Percentiles rank a stretch among this genome's conserved stretches.
These are phyloP conservation scores for Debaryomycetaceae sp. DNA, from an alignment of 1,139 yeast species.

Conservation along the genomic window DNA sequence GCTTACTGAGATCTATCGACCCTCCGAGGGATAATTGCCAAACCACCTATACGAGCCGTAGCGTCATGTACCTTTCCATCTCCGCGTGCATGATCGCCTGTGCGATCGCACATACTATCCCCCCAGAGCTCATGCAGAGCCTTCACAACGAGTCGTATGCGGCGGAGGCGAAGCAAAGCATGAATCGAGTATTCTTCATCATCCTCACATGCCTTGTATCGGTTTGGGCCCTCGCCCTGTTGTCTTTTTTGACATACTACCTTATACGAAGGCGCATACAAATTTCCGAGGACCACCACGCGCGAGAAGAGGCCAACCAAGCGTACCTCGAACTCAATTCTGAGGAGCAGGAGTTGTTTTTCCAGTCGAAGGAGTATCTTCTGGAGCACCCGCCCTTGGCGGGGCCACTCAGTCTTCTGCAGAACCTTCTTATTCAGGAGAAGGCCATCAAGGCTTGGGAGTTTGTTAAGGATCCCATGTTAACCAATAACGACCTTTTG, in stretches of 20 bases:
- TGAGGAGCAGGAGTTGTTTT: slow-evolving; percentile 77
- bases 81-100: too few species aligned
- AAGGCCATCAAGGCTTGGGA: slow-evolving; percentile 95
- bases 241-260: slow-evolving; percentile 3
- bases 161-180: slow-evolving; percentile 2
- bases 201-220: slow-evolving; percentile 2
- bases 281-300: slow-evolving; percentile 47
- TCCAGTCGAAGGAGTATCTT: slow-evolving; percentile 60
- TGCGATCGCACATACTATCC: too few species aligned
- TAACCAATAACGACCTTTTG: slow-evolving; percentile 54
- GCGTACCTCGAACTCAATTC: slow-evolving; percentile 60
- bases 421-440: slow-evolving; percentile 69
- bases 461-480: slow-evolving; percentile 66
- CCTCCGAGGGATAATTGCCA: too few species aligned
- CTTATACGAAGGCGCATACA: slow-evolving; percentile 10
- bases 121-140: too few species aligned
- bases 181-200: slow-evolving; percentile 1
- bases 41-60: too few species aligned
- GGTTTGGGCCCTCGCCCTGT: slow-evolving; percentile 3
- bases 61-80: too few species aligned
- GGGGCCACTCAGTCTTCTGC: slow-evolving; percentile 42
- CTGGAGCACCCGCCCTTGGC: slow-evolving; percentile 52
- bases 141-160: background rate
- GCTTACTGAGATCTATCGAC: too few species aligned
- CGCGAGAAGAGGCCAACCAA: slow-evolving; percentile 58